Conservation (phyloP, 345 rosid species). For the Boechera retrofracta region DNA sequence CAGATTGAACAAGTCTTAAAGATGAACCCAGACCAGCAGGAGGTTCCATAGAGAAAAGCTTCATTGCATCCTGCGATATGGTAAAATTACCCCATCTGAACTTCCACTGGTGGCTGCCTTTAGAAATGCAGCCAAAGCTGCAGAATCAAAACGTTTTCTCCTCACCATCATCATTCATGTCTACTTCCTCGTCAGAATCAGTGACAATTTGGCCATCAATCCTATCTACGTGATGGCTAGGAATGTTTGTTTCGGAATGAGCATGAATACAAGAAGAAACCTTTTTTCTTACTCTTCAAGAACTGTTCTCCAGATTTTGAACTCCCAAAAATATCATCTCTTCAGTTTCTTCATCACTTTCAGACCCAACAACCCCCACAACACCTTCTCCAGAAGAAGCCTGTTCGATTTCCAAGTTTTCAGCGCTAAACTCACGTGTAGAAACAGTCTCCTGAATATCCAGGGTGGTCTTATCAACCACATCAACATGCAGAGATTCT, state of each 20-base stretch:
- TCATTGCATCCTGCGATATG: conserved; percentile 79
- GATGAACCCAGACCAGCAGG: conserved; percentile 78
- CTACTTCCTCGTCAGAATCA: conserved; percentile 85
- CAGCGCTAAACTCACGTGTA: conserved; percentile 38
- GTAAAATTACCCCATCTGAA: conserved; percentile 65
- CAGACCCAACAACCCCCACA: conserved; percentile 50
- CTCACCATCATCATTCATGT: conserved; percentile 78
- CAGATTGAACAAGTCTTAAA: conserved; percentile 58
- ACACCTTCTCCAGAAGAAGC: conserved; percentile 44
- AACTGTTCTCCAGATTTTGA: conserved; percentile 76
- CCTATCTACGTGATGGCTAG: conserved; percentile 54
- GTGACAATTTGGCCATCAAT: conserved; percentile 77
- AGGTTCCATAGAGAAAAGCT: conserved; percentile 88
- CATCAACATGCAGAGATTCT: conserved; percentile 47
- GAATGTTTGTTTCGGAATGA: conserved; percentile 56
- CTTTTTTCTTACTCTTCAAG: conserved; percentile 40
- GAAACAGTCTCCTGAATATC: conserved; percentile 27
- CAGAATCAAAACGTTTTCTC: conserved; percentile 69
- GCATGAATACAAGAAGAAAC: conserved; percentile 58
- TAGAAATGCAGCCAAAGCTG: conserved; percentile 81
- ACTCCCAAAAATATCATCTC: conserved; percentile 62
- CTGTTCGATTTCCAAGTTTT: conserved; percentile 49
- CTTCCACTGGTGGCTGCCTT: conserved; percentile 78
- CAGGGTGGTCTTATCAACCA: conserved; percentile 14
- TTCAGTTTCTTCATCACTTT: conserved; percentile 62